A percentile compares a stretch with the other conserved stretches of the same genome.
These are phyloP conservation scores for Dichotomocladium elegans DNA, from an alignment of 371 early-diverging fungal genomes.

Conservation along the genomic window DNA sequence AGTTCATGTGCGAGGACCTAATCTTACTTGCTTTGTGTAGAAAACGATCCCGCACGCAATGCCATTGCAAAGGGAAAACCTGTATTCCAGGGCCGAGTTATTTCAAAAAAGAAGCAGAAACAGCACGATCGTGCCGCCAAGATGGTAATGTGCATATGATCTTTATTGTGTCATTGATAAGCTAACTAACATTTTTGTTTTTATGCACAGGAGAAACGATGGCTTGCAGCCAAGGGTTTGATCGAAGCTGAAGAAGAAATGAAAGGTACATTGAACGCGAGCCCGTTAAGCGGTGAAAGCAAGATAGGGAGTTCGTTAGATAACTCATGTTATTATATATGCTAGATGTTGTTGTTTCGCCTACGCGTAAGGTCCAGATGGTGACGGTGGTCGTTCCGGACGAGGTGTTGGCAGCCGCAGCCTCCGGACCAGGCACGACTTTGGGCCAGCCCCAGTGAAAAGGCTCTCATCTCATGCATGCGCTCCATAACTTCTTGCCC, in stretches of 20 bases:
- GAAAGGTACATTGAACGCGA: too few species aligned
- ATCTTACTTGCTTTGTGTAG: too few species aligned
- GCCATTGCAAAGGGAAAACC: slow-evolving; percentile 1
- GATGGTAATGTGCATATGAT: slow-evolving; percentile 20
- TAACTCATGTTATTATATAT: background rate
- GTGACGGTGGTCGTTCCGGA: slow-evolving; percentile 28
- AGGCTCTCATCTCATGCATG: too few species aligned
- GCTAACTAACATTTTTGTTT: background rate
- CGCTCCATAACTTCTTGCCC: too few species aligned
- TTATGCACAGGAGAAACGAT: slow-evolving; percentile 30
- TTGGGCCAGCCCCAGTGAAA: slow-evolving; percentile 33
- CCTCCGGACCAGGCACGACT: slow-evolving; percentile 44
- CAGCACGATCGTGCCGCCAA: slow-evolving; percentile 31
- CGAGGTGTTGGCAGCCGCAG: slow-evolving; percentile 41
- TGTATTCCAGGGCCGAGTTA: slow-evolving; percentile 15
- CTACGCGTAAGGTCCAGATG: slow-evolving; percentile 26
- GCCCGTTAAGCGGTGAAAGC: too few species aligned
- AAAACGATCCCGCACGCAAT: too few species aligned
- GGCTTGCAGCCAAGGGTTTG: slow-evolving; percentile 29
- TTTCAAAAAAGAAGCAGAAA: slow-evolving; percentile 46
- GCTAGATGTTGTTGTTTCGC: slow-evolving; percentile 24
- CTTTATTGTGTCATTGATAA: background rate
- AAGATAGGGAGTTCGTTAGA: background rate
- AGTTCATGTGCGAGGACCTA: too few species aligned
- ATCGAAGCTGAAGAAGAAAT: slow-evolving; percentile 37